phyloP scores from a whole-genome alignment of 805 yeast genomes.

The Ogataea pignaliae region DNA sequence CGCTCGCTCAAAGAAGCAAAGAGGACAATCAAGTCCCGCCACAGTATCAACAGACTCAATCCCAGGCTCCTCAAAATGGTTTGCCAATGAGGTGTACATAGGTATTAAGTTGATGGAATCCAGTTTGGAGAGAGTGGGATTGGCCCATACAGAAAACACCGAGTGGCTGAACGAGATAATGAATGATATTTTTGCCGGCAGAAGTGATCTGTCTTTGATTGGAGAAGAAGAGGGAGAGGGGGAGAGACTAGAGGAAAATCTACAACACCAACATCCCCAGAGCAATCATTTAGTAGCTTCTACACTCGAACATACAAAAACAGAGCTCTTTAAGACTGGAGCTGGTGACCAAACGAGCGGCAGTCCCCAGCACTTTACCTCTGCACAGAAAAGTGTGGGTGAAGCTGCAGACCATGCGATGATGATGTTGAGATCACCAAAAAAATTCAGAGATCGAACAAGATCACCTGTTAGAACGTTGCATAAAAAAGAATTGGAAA shows the following conservation, averaged over 20 bases:
- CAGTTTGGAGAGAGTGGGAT: slow-evolving; percentile 20
- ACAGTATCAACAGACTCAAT: slow-evolving; percentile 11
- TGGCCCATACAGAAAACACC: slow-evolving; percentile 21
- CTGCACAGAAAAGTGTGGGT: not conserved
- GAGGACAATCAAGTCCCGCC: slow-evolving; percentile 5
- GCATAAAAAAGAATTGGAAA: slow-evolving; percentile 15
- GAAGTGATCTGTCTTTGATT: not conserved
- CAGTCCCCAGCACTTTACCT: not conserved
- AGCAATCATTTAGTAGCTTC: not conserved
- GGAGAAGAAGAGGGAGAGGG: not conserved
- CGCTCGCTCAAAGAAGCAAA: slow-evolving; percentile 10
- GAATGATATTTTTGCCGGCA: slow-evolving; percentile 17
- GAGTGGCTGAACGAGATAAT: slow-evolving; percentile 29
- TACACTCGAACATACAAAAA: not conserved
- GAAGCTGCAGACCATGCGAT: slow-evolving; percentile 7
- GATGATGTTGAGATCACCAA: slow-evolving; percentile 22
- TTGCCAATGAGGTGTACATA: slow-evolving; percentile 26
- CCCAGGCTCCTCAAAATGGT: slow-evolving; percentile 33
- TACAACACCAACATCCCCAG: not conserved
- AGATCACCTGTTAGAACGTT: slow-evolving; percentile 17
- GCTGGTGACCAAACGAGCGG: not conserved
- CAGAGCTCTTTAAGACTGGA: not conserved
- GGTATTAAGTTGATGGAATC: slow-evolving; percentile 23
- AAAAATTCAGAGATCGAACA: slow-evolving; percentile 10
- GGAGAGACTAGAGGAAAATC: not conserved